Conservation (phyloP, 2,329 filamentous ascomycete genomes). For the Tolypocladium nubicola region DNA sequence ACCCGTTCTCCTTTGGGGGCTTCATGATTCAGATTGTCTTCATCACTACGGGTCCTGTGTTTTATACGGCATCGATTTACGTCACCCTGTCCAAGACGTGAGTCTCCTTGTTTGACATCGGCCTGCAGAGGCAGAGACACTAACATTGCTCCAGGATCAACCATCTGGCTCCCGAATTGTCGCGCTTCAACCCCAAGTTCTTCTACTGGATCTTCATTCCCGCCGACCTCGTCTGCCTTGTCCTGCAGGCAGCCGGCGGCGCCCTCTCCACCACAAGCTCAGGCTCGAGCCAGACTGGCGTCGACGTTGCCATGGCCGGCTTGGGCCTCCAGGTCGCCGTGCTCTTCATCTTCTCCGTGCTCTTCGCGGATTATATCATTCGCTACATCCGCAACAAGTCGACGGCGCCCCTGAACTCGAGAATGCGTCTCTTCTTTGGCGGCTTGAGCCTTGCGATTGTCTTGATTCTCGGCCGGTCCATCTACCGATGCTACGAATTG, state of each 20-base stretch:
- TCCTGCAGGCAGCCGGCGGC: conserved; percentile 45
- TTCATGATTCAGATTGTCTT: conserved; percentile 52
- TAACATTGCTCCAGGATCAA: conserved; percentile 22
- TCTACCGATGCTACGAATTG: conserved; percentile 55
- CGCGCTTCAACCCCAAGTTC: conserved; percentile 27
- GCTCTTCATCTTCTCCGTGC: conserved; percentile 38
- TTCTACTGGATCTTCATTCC: conserved; percentile 38
- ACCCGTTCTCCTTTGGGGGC: conserved; percentile 44
- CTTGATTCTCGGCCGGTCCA: conserved; percentile 48
- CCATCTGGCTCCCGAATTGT: conserved; percentile 23
- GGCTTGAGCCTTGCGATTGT: conserved; percentile 43
- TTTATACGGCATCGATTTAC: conserved; percentile 51
- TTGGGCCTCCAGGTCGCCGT: conserved; percentile 48
- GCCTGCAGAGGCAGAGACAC: not conserved
- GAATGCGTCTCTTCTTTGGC: conserved; percentile 33
- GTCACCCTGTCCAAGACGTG: conserved; percentile 40
- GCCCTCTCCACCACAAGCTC: conserved; percentile 34
- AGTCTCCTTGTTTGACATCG: conserved; percentile 1
- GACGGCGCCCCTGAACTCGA: conserved; percentile 7
- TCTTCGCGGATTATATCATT: conserved; percentile 37
- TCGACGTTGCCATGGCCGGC: conserved; percentile 32
- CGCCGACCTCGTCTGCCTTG: conserved; percentile 42
- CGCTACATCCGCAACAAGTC: conserved; percentile 21
- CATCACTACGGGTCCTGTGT: conserved; percentile 29
- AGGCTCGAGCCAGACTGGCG: conserved; percentile 31